Evolutionary conservation across 441 rosid species (phyloP), one percentile per base, ranked within the genome.

Genomic region (Geranium incanum): DNA sequence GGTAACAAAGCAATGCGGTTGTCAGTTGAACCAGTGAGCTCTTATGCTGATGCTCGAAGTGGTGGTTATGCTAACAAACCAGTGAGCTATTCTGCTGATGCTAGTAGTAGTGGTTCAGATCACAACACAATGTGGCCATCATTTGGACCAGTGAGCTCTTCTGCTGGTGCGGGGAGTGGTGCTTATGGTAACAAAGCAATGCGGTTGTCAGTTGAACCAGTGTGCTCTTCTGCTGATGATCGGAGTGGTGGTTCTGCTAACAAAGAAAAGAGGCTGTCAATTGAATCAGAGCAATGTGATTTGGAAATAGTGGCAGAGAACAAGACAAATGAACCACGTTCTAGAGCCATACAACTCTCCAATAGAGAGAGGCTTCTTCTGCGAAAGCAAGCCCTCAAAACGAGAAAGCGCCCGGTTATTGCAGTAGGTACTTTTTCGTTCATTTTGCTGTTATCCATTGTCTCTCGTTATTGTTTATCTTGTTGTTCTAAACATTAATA

Each of bases 321-420:
- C 37, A 52, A 55, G 70, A 69, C 70, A 11, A 77, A 77, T 65
- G 74, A 79, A 71, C 77, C 74, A 75, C 78, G 77, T 21, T 73
- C 81, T 68, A 74, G 78, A 71, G 66, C 67, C 7, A 9, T 74
- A 72, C 75, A 72, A 72, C 96, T 95, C 68, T 86, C 97, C 28
- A 92, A 95, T 70, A 95, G 80, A 76, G 91, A 86, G 69, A 86
- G 91, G 81, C 93, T 90, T 75, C 82, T 90, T 66, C 81, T 90
- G 50, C 80, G 93, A 39, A 90, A 80, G 86, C 93, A 85, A 77
- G 96, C 93, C 70, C 91, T 88, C 69, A 79, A 67, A 63, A 83
- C 86, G 85, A 90, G 73, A 81, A 86, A 88, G 37, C 87, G 89
- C 39, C 96, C 93, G 3, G 82, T 82, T 68, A 83, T 90, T 66